Conservation (phyloP, 139 green algal genomes). For the Micromonas commoda region DNA sequence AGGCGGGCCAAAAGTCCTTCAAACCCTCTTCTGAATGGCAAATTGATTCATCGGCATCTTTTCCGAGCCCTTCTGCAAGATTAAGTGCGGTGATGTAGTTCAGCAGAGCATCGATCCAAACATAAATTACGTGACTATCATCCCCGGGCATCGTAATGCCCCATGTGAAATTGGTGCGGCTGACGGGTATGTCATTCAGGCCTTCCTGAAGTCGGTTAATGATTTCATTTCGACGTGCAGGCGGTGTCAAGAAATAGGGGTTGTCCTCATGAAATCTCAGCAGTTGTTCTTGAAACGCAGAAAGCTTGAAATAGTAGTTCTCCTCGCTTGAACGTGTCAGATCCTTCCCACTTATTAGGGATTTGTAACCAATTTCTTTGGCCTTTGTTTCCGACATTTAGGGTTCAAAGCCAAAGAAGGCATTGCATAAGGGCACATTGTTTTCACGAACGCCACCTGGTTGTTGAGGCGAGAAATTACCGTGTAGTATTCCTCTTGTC, state of each 20-base stretch:
- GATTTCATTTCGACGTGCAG: constrained; percentile 78
- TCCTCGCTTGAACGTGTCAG: constrained; percentile 61
- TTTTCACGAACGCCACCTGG: no score
- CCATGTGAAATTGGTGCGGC: constrained; percentile 77
- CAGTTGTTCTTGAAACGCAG: constrained; percentile 78
- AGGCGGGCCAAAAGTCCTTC: constrained; percentile 35
- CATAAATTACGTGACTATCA: constrained; percentile 89
- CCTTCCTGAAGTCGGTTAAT: constrained; percentile 40
- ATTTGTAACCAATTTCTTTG: constrained; percentile 24
- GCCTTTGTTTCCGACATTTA: constrained; percentile 26
- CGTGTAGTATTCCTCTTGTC: constrained; percentile 30
- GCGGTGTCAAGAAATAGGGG: constrained; percentile 72
- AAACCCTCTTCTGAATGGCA: background rate
- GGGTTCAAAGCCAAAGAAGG: no score
- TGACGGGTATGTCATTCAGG: constrained; percentile 91
- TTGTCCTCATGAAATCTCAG: constrained; percentile 51
- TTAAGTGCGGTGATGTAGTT: constrained; percentile 38
- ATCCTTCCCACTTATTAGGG: constrained; percentile 12
- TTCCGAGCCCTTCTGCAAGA: background rate
- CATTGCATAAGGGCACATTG: no score
- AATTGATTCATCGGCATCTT: background rate
- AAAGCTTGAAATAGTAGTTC: constrained; percentile 96
- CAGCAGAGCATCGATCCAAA: constrained; percentile 71
- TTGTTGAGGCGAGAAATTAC: no score
- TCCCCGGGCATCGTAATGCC: constrained; percentile 84